A percentile compares a stretch with the other conserved stretches of the same genome.
Conservation (phyloP, 345 rosid species). For the Lepidium aucheri region DNA sequence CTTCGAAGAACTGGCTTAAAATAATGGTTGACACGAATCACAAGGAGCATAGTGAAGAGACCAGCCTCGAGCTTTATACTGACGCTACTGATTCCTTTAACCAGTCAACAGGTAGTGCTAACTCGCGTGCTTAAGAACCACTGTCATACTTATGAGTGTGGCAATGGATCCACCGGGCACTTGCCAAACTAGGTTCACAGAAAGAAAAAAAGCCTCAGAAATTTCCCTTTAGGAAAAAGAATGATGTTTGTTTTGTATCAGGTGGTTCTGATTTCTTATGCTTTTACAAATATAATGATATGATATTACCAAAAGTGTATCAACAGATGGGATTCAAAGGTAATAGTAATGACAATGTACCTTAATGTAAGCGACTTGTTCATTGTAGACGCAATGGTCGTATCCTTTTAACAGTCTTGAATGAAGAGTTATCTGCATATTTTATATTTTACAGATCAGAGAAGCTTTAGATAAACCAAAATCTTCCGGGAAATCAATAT, state of each 20-base stretch:
- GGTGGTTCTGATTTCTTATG: constrained; percentile 26
- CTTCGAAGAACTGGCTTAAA: constrained; percentile 20
- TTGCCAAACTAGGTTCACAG: constrained; percentile 41
- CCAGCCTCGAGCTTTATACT: constrained; percentile 36
- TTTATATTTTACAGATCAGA: background rate
- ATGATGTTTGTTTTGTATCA: constrained; percentile 22
- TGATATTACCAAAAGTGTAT: background rate
- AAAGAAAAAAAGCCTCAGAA: constrained; percentile 3
- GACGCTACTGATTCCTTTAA: constrained; percentile 10
- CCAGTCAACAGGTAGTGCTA: constrained; percentile 9
- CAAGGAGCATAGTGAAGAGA: background rate
- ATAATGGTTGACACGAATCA: constrained; percentile 9
- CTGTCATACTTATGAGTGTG: constrained; percentile 21
- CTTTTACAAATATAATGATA: constrained; percentile 33
- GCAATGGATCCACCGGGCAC: constrained; percentile 33
- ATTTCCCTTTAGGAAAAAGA: constrained; percentile 26
- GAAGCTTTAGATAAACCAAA: background rate
- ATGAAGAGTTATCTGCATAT: constrained; percentile 3
- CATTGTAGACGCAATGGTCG: constrained; percentile 7
- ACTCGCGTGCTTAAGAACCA: constrained; percentile 20
- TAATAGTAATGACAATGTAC: background rate
- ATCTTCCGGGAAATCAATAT: background rate
- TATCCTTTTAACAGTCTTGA: background rate
- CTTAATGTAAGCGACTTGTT: constrained; percentile 4
- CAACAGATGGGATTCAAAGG: background rate